Base-by-base conservation (phyloP, 139 green algal genomes). In the Spirogloea muscicola region DNA sequence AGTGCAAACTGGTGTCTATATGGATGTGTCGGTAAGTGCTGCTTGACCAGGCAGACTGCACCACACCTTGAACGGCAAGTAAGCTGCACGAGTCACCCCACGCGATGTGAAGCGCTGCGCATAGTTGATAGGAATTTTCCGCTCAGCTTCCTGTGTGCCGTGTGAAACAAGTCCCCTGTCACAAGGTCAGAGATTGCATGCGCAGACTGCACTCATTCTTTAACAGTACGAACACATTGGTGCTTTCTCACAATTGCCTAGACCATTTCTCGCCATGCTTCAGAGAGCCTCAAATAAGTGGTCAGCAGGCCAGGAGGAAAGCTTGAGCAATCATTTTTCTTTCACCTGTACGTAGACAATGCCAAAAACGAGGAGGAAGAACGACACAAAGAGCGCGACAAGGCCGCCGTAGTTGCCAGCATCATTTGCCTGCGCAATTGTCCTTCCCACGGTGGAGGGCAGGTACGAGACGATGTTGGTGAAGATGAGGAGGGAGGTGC, bases 61-160 rank as follows among this genome's bases (percentile, higher is more conserved):
- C 3, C 13, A 49, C 34, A 91, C 91, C 86, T 98, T 98, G 89
- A 99, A 97, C 31, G 94, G 94, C 77, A 99, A 87, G 87, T 98
- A 99, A 9, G 86, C 88, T 76, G 91, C 88, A 18, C 84, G 79
- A 13, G 84, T 86, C n/a, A n/a, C n/a, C n/a, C n/a, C n/a, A n/a
- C 83, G 85, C 29, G 84, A 63, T 13, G 70, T 64, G 62, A 84
- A 84, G 9, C 78, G 57, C 58, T 49, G 52, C 36, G 89, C 90
- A 74, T 99, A 99, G 84, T 97, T 97, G 85, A 99, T 93, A 18
- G 94, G 94, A 77, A 99, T 98, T 74, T 93, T 88, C 6, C 94
- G 77, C 91, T 99, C 94, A 2, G 94, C 94, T 46, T 74, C 65
- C 51, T 74, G 60, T 34, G 27, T 33, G n/a, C n/a, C n/a, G n/a